Base-by-base conservation (phyloP, 352 stramenopile genomes). In the Blastocystis sp. region DNA sequence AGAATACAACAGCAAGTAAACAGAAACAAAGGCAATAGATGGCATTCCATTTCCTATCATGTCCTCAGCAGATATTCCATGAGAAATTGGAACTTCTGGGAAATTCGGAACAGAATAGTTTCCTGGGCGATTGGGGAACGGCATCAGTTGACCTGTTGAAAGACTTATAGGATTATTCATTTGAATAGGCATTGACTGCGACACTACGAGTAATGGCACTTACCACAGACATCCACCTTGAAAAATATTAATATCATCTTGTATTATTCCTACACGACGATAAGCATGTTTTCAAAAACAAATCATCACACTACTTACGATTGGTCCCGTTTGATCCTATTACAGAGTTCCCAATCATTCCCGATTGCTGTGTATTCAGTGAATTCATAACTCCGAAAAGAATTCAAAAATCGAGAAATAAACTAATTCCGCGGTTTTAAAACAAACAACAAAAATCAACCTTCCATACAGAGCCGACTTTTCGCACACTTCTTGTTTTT, bases 401-500 rank as follows among this genome's bases (percentile, higher is more conserved):
- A 20, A 41, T 18, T 47, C 45, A n/a, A 26, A 39, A 75, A 41
- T 41, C 13, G 13, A 66, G 13, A 62, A 62, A 62, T 62, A 37
- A n/a, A 63, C 24, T 43, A 63, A 26, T 63, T 24, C 18, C 69
- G 34, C 34, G 11, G 39, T 81, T 41, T 2, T 63, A 45, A 59
- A 81, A 65, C 50, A 63, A 81, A 81, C 70, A 81, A 62, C 5
- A 16, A 18, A 85, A 37, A 85, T 13, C 43, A 85, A 26, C 73
- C 53, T 66, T 65, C 73, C 73, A 85, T 85, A 85, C 13, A 85
- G 53, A 11, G 63, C 50, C 26, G 73, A 85, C 41, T 68, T 66
- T 34, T 85, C 73, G 20, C 73, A 26, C 41, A 69, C 34, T 55
- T 85, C 68, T 55, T 85, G 73, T 24, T 41, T 34, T 16, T 85